Conservation (phyloP, 257 asterid species). For the Henckelia pumila region DNA sequence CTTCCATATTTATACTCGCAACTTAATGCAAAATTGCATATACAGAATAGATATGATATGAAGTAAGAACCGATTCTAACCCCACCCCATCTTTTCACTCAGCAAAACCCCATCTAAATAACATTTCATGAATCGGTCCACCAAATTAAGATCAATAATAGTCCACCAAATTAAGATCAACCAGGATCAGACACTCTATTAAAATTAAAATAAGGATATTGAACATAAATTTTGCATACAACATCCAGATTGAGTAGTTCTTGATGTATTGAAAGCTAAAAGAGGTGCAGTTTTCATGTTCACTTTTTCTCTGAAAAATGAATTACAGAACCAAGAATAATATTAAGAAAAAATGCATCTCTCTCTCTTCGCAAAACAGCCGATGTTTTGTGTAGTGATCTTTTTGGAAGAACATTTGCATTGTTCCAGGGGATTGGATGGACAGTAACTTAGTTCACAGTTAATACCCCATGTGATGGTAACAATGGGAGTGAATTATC, state of each 20-base stretch:
- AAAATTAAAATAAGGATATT: too few relatives aligned
- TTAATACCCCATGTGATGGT: neutral
- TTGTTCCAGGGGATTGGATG: neutral
- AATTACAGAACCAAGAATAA: neutral
- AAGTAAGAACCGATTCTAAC: neutral
- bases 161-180: neutral
- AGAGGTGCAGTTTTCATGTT: neutral
- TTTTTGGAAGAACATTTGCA: too few relatives aligned
- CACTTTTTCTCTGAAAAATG: neutral
- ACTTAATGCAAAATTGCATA: neutral
- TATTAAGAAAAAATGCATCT: neutral
- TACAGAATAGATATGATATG: neutral
- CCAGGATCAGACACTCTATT: too few relatives aligned
- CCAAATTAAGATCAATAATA: neutral
- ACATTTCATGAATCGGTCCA: neutral
- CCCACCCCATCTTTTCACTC: neutral
- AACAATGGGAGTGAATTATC: neutral
- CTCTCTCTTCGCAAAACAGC: neutral
- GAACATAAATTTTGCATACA: neutral
- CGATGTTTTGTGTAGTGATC: too few relatives aligned
- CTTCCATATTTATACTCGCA: slow-evolving; percentile 17
- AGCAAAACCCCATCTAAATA: neutral
- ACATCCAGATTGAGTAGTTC: neutral
- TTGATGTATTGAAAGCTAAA: neutral
- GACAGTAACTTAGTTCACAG: neutral